Conservation (phyloP, 805 yeast species). For the Zygotorulaspora danielsina region DNA sequence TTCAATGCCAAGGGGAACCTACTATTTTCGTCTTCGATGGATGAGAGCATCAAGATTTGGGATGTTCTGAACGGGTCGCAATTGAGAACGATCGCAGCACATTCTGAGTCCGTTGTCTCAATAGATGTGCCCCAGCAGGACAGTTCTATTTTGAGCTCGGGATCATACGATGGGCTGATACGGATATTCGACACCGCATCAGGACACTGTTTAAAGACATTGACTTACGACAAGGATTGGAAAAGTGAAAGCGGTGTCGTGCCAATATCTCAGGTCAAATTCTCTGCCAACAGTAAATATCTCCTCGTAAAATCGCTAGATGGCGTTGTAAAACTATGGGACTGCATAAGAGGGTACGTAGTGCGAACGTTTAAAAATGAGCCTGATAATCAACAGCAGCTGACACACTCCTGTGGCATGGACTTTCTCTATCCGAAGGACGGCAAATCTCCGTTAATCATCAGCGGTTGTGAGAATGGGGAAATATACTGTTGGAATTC, state of each 20-base stretch:
- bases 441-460: constrained; percentile 21
- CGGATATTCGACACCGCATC: constrained; percentile 82
- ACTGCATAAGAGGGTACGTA: constrained; percentile 73
- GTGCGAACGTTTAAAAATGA: constrained; percentile 57
- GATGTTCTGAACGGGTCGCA: constrained; percentile 63
- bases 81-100: constrained; percentile 81
- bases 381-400: constrained; percentile 9
- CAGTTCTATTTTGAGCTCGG: constrained; percentile 71
- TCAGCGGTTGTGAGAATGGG: constrained; percentile 32
- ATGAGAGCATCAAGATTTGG: constrained; percentile 90
- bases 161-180: constrained; percentile 87
- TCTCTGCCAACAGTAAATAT: constrained; percentile 77
- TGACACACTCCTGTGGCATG: constrained; percentile 30
- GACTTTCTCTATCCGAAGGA: constrained; percentile 25
- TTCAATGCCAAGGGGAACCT: constrained; percentile 75
- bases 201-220: constrained; percentile 88
- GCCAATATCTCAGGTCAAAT: constrained; percentile 69
- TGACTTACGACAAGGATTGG: constrained; percentile 73
- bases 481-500: constrained; percentile 29
- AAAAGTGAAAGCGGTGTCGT: constrained; percentile 50
- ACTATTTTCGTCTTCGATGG: constrained; percentile 77
- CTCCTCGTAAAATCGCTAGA: constrained; percentile 76
- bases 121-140: constrained; percentile 74
- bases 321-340: constrained; percentile 79
- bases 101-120: constrained; percentile 81